Evolutionary conservation across 2,329 filamentous ascomycete species (phyloP).

Genomic region (Aschersonia sp.): DNA sequence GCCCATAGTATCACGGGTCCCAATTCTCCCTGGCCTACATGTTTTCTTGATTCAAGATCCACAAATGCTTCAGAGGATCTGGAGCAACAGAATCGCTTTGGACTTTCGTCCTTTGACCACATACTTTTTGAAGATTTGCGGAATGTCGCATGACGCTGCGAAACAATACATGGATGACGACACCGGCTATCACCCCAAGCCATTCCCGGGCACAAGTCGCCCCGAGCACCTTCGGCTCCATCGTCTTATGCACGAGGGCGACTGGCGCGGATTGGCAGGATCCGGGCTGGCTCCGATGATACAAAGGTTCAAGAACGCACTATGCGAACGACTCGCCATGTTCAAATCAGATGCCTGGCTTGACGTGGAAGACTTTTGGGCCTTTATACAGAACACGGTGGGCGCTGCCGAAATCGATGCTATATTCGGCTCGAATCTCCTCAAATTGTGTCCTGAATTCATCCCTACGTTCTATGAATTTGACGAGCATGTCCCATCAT

Average conservation of each 20-base stretch:
- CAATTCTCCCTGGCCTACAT: no score
- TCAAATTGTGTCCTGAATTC: neutral
- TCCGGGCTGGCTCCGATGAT: neutral
- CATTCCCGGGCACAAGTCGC: neutral
- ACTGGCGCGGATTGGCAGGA: neutral
- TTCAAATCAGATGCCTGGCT: neutral
- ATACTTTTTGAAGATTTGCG: neutral
- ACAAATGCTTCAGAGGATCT: no score
- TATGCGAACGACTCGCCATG: neutral
- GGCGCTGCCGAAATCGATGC: neutral
- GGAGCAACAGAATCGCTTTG: no score
- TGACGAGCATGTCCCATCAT: neutral
- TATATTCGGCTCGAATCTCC: neutral
- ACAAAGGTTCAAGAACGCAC: neutral
- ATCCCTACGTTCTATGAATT: neutral
- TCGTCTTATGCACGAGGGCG: neutral
- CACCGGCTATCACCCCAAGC: neutral
- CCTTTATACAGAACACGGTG: slow-evolving; percentile 1
- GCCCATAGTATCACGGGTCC: no score
- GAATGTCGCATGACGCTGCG: neutral
- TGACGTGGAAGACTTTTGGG: slow-evolving; percentile 1
- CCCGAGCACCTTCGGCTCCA: neutral
- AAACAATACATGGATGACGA: neutral
- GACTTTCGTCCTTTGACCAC: no score
- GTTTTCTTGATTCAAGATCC: no score